These are phyloP conservation scores for Pichia sp. DNA, from an alignment of 1,139 yeast genomes.

Conservation along the genomic window DNA sequence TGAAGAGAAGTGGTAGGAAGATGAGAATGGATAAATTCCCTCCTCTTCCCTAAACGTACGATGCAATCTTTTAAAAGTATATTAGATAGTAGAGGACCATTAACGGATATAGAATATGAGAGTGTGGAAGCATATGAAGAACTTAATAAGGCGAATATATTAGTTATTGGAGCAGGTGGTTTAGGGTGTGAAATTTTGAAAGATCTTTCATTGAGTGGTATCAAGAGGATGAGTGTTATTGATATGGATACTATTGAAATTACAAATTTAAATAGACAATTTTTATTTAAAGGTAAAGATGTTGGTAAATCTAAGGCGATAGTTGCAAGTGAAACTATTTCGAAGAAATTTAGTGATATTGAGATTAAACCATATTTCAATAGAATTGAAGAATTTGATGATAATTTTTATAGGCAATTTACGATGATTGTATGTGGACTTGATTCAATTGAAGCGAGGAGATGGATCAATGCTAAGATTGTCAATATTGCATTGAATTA, in stretches of 20 bases:
- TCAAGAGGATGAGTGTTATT: constrained; percentile 67
- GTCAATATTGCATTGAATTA: constrained; percentile 33
- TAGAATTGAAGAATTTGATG: constrained; percentile 64
- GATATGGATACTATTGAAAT: constrained; percentile 96
- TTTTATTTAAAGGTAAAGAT: constrained; percentile 68
- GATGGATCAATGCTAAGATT: constrained; percentile 83
- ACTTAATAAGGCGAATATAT: constrained; percentile 33
- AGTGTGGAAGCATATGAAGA: constrained; percentile 19
- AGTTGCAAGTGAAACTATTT: constrained; percentile 64
- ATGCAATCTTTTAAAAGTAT: constrained; percentile 12
- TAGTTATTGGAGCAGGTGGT: constrained; percentile 90
- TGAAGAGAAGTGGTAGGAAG: too few species aligned
- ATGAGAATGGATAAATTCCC: too few species aligned
- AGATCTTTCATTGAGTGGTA: constrained; percentile 73
- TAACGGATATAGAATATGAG: constrained; percentile 26
- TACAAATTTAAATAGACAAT: constrained; percentile 88
- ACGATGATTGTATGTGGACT: constrained; percentile 77
- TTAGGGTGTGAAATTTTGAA: constrained; percentile 90
- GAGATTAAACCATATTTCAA: constrained; percentile 52
- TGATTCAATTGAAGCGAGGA: constrained; percentile 82
- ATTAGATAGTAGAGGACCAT: constrained; percentile 22
- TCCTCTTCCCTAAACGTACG: constrained; percentile 4
- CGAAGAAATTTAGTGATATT: constrained; percentile 39
- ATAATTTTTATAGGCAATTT: constrained; percentile 61
- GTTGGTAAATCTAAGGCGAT: constrained; percentile 77